These are phyloP conservation scores for Pyrenochaeta sp. DNA, from an alignment of 2,329 filamentous ascomycete species.

Conservation along the genomic window DNA sequence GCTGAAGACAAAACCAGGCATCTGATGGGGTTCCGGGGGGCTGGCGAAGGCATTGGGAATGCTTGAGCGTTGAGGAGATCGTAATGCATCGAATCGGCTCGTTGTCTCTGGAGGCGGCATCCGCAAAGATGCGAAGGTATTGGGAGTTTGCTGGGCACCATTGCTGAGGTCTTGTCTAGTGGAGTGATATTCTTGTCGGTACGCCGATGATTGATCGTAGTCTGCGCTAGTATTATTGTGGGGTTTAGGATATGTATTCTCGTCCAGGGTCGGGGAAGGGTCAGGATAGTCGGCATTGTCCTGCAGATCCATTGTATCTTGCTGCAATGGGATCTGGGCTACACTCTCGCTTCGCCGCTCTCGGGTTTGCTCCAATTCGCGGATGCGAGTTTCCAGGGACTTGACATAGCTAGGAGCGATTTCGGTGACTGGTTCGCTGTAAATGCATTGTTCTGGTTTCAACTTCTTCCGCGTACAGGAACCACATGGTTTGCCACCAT, in stretches of 20 bases:
- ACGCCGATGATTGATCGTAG: neutral
- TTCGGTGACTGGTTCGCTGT: conserved; percentile 2
- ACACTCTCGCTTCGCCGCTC: neutral
- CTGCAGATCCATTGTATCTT: neutral
- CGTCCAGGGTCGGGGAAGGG: neutral
- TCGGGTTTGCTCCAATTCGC: conserved; percentile 3
- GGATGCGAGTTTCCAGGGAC: conserved; percentile 3
- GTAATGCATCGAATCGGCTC: neutral
- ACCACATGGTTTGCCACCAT: conserved; percentile 7
- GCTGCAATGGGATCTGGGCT: neutral
- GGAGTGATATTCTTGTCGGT: neutral
- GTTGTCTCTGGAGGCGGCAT: neutral
- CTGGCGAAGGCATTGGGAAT: neutral
- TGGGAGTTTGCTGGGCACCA: neutral
- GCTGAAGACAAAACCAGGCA: neutral
- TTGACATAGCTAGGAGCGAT: conserved; percentile 6
- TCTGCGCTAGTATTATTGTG: neutral
- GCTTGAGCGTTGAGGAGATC: neutral
- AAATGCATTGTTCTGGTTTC: conserved; percentile 4
- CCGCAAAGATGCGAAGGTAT: neutral
- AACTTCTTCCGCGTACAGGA: conserved; percentile 7
- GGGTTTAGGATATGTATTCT: neutral
- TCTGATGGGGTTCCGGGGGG: neutral
- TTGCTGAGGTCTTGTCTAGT: neutral
- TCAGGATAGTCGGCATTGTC: neutral